phyloP scores from a whole-genome alignment of 495 filamentous ascomycete species.

The Hypoxylon rickii region DNA sequence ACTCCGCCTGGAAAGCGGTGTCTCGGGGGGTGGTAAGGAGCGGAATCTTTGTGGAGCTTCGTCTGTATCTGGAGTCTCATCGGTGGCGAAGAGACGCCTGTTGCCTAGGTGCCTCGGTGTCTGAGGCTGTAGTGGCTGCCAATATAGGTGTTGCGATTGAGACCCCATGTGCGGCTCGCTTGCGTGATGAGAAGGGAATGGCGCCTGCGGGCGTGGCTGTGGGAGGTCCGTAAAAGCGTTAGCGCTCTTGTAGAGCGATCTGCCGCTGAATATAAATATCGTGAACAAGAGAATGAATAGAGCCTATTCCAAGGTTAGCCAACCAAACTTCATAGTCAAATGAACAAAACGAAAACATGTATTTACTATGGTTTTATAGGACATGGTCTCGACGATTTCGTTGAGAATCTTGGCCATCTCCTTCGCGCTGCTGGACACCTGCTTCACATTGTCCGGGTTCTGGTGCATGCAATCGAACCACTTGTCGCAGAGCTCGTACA shows the following conservation, averaged over 20 bases:
- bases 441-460: conserved; percentile 46
- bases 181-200: conserved; percentile 42
- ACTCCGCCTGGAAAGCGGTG: conserved; percentile 45
- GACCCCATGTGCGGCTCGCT: conserved; percentile 34
- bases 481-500: conserved; percentile 70
- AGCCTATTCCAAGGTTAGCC: conserved; percentile 69
- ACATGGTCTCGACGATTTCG: conserved; percentile 51
- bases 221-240: conserved; percentile 33
- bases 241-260: conserved; percentile 36
- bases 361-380: conserved; percentile 68
- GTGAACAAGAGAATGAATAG: conserved; percentile 61
- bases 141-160: conserved; percentile 44
- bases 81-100: conserved; percentile 37
- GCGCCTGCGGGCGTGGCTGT: conserved; percentile 10
- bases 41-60: conserved; percentile 40
- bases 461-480: conserved; percentile 89
- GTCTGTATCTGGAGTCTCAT: conserved; percentile 50
- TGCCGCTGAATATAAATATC: conserved; percentile 55
- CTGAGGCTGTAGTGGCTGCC: conserved; percentile 48
- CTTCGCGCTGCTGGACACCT: conserved; percentile 46
- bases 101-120: conserved; percentile 44
- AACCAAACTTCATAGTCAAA: conserved; percentile 70
- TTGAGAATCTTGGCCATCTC: conserved; percentile 53
- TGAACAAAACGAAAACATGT: conserved; percentile 55
- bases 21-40: conserved; percentile 45